phyloP scores from a whole-genome alignment of 139 green algal species.

The Raphidocelis subcapitata region DNA sequence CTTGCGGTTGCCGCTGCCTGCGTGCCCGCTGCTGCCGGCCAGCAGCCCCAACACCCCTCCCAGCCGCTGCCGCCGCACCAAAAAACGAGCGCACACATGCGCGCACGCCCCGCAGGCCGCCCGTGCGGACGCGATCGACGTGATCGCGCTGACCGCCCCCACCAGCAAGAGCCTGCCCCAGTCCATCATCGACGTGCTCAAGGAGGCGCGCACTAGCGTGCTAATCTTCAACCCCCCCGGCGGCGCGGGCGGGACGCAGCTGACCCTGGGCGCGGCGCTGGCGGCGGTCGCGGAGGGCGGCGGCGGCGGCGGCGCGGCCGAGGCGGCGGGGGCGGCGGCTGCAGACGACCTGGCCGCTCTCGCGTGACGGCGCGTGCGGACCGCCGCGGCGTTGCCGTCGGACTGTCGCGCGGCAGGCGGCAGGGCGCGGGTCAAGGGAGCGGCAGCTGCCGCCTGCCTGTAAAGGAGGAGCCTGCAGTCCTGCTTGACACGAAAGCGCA shows the following conservation, averaged over 20 bases:
- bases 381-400: background rate
- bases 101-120: slow-evolving; percentile 23
- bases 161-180: slow-evolving; percentile 27
- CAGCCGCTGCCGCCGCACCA: background rate
- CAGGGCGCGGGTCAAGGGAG: background rate
- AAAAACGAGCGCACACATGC: background rate
- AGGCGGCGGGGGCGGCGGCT: too few species aligned
- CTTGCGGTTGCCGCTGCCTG: background rate
- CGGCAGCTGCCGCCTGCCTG: background rate
- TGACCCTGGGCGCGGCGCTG: background rate
- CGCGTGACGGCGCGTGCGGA: background rate
- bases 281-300: background rate
- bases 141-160: slow-evolving; percentile 35
- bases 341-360: background rate
- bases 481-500: background rate
- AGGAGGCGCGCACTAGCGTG: slow-evolving; percentile 19
- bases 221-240: slow-evolving; percentile 26
- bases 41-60: background rate
- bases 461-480: background rate
- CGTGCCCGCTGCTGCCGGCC: too few species aligned
- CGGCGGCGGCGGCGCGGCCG: background rate
- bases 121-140: slow-evolving; percentile 28
- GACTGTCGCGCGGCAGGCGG: background rate
- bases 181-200: slow-evolving; percentile 24
- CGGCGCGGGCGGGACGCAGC: background rate